Evolutionary conservation across 2,329 filamentous ascomycete genomes (phyloP).

Genomic region (Fusarium sarcochroum): DNA sequence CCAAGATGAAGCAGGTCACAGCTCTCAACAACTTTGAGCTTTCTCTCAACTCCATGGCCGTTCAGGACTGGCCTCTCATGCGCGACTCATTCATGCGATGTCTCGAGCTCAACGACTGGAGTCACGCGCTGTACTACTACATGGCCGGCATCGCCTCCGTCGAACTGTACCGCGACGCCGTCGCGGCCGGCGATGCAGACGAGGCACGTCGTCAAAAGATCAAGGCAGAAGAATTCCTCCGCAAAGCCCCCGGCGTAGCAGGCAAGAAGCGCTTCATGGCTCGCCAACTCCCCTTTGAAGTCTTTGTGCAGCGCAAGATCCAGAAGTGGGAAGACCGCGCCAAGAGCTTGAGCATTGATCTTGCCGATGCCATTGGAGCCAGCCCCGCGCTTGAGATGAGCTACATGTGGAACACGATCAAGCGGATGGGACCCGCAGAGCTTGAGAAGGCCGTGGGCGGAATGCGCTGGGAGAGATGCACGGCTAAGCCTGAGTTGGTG

Average conservation of each 20-base stretch:
- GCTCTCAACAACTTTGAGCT: constrained; percentile 90
- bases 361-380: constrained; percentile 85
- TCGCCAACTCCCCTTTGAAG: constrained; percentile 88
- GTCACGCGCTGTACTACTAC: constrained; percentile 89
- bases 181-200: constrained; percentile 54
- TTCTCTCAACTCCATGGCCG: constrained; percentile 81
- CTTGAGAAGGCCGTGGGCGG: constrained; percentile 73
- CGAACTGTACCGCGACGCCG: constrained; percentile 80
- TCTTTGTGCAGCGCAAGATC: constrained; percentile 86
- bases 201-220: constrained; percentile 70
- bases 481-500: constrained; percentile 58
- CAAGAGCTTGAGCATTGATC: constrained; percentile 73
- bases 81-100: constrained; percentile 81
- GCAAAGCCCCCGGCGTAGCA: constrained; percentile 78
- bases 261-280: constrained; percentile 94
- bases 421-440: constrained; percentile 79
- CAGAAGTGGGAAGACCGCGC: constrained; percentile 88
- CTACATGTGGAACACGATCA: constrained; percentile 92
- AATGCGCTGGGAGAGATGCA: constrained; percentile 77
- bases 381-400: constrained; percentile 91
- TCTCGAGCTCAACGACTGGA: constrained; percentile 90
- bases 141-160: constrained; percentile 84
- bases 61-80: constrained; percentile 82
- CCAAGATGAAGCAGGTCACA: constrained; percentile 88
- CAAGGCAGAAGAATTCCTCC: constrained; percentile 77